phyloP scores from a whole-genome alignment of 148 eudicot genomes.

The Vaccinium darrowii region DNA sequence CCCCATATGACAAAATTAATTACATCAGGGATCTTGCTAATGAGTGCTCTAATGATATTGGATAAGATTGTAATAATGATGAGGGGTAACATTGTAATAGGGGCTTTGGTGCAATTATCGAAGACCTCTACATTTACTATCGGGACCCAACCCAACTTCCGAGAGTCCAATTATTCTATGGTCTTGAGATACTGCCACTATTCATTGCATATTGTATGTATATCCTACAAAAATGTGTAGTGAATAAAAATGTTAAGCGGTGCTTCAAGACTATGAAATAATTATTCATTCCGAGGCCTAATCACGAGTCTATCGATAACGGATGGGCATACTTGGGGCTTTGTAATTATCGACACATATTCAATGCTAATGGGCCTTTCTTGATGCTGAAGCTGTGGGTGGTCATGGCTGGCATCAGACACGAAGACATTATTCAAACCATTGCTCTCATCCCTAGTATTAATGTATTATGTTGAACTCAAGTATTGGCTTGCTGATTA shows the following conservation, averaged over 20 bases:
- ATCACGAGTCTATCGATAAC: background rate
- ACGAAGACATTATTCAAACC: background rate
- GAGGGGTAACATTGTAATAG: too few relatives aligned
- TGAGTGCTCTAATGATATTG: too few relatives aligned
- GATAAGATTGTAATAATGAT: too few relatives aligned
- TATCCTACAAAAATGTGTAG: too few relatives aligned
- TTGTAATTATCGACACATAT: background rate
- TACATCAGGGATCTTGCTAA: too few relatives aligned
- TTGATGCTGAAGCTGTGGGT: background rate
- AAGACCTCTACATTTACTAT: background rate
- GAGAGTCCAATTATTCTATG: background rate
- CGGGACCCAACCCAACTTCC: background rate
- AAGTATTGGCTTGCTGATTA: too few relatives aligned
- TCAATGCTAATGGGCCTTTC: background rate
- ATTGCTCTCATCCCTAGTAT: background rate
- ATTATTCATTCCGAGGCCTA: background rate
- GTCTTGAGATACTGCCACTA: too few relatives aligned
- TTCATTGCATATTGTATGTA: too few relatives aligned
- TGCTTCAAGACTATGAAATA: too few relatives aligned
- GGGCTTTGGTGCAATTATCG: background rate
- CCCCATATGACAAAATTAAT: too few relatives aligned
- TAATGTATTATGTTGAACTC: too few relatives aligned
- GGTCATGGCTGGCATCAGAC: conserved; percentile 1
- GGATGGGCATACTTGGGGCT: background rate
- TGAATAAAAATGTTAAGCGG: too few relatives aligned